Conservation (phyloP, 2,329 filamentous ascomycete genomes). For the Bipolaris victoriae region DNA sequence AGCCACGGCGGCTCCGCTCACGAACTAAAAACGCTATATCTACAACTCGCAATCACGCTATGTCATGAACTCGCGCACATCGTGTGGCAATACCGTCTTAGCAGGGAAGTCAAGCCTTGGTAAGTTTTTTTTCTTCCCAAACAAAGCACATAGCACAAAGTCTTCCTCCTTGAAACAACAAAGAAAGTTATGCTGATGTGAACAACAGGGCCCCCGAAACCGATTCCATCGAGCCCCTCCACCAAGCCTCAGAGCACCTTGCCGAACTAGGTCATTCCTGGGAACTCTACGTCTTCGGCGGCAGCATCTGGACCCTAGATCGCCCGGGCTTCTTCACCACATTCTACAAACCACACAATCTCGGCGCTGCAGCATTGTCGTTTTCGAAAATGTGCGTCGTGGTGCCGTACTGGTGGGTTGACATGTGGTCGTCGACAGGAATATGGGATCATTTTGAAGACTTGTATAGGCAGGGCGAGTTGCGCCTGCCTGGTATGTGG, state of each 20-base stretch:
- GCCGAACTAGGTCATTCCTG: conserved; percentile 12
- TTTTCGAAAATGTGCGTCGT: neutral
- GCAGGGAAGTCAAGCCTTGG: neutral
- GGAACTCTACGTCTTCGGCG: conserved; percentile 11
- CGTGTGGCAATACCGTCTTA: conserved; percentile 7
- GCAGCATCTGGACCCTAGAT: conserved; percentile 11
- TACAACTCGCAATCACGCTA: conserved; percentile 9
- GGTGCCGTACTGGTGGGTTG: conserved; percentile 11
- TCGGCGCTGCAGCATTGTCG: no score
- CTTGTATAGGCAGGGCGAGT: neutral
- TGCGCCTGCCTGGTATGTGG: conserved; percentile 1
- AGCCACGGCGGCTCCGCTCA: neutral
- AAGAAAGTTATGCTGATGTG: no score
- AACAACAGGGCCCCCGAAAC: neutral
- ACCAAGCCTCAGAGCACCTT: neutral
- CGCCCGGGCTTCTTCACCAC: neutral
- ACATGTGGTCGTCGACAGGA: conserved; percentile 4
- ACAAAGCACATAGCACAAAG: no score
- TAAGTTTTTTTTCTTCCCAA: neutral
- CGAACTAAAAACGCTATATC: neutral
- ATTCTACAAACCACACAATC: neutral
- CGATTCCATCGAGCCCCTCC: neutral
- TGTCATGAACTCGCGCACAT: conserved; percentile 13
- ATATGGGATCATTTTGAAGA: conserved; percentile 6
- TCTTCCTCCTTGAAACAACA: no score